phyloP scores from a whole-genome alignment of 2,329 filamentous ascomycete species.

The Dactylellina drechsleri region DNA sequence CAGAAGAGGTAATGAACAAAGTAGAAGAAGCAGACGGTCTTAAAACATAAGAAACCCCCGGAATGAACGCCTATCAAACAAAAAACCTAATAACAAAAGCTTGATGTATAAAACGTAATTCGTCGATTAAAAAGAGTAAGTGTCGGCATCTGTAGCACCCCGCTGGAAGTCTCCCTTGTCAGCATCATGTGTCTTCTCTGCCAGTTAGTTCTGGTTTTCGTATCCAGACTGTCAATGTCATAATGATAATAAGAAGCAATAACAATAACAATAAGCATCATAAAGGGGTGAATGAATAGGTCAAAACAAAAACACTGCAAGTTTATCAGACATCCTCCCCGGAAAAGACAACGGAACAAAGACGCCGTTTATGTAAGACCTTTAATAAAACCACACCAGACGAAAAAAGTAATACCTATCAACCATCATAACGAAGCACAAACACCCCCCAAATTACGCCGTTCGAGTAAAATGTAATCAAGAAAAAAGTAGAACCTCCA shows the following conservation, averaged over 20 bases:
- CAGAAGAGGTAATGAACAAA: constrained; percentile 13
- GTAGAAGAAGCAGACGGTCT: constrained; percentile 2
- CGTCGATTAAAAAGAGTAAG: not conserved
- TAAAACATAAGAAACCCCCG: not conserved
- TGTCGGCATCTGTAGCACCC: not conserved
- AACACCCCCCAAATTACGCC: constrained; percentile 15
- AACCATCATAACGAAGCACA: constrained; percentile 2
- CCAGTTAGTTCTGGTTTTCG: not conserved
- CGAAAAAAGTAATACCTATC: constrained; percentile 4
- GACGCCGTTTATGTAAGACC: constrained; percentile 34
- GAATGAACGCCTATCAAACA: too few relatives aligned
- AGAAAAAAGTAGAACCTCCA: constrained; percentile 7
- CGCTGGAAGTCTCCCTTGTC: not conserved
- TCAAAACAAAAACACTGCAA: not conserved
- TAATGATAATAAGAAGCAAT: not conserved
- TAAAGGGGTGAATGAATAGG: not conserved
- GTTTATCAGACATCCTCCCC: constrained; percentile 17
- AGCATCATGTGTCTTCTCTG: not conserved
- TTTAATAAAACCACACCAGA: constrained; percentile 4
- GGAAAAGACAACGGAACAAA: not conserved
- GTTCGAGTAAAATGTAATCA: constrained; percentile 15
- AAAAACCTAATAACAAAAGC: too few relatives aligned
- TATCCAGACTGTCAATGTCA: not conserved
- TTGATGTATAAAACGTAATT: too few relatives aligned
- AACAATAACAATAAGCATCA: constrained; percentile 3